Evolutionary conservation across 2,329 filamentous ascomycete genomes (phyloP), one percentile per base, ranked within the genome.

Genomic region (Xylariaceae sp.): DNA sequence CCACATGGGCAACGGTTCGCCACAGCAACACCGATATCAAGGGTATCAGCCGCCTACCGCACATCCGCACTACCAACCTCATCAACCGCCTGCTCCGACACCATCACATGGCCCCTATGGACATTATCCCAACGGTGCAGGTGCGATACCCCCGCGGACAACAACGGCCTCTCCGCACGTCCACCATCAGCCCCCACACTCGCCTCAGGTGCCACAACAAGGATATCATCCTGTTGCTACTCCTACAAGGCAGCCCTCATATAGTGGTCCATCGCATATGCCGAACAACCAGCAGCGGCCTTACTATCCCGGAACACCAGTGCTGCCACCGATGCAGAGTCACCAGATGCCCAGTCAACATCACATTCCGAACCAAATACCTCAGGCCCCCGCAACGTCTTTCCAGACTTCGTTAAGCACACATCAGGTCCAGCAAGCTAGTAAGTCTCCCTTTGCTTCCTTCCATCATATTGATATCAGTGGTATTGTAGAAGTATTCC

Each of bases 1-100:
- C 15, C 76, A 75, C 64, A 72, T 73, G 60, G 75, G 73, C 30
- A 76, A 74, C 8, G 75, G 77, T 1, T 75, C 72, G 59, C 74
- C 78, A 30, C 23, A 30, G 15, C 76, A 69, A 47, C 49, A 64
- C 39, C 69, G 70, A 34, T 71, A 68, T 53, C 67, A 67, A 17
- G 53, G 65, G 11, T 72, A 71, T 53, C 69, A 71, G 37, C 48
- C 67, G 30, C 68, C 67, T 1, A 66, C 63, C 11, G 64, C 61
- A 47, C 66, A 67, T 45, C 69, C 71, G 34, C 55, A 61, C n/a
- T 71, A 67, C 51, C 67, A 67, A 35, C 23, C 63, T 13, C 71
- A 69, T 45, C 68, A 69, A 30, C 66, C 65, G 23, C 69, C 67
- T 39, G 65, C 64, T 18, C 63, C 58, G 8, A 66, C 71, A n/a